Evolutionary conservation across 1,139 yeast species (phyloP), one percentile per base, ranked within the genome.

Genomic region (Magnusiomyces sp.): DNA sequence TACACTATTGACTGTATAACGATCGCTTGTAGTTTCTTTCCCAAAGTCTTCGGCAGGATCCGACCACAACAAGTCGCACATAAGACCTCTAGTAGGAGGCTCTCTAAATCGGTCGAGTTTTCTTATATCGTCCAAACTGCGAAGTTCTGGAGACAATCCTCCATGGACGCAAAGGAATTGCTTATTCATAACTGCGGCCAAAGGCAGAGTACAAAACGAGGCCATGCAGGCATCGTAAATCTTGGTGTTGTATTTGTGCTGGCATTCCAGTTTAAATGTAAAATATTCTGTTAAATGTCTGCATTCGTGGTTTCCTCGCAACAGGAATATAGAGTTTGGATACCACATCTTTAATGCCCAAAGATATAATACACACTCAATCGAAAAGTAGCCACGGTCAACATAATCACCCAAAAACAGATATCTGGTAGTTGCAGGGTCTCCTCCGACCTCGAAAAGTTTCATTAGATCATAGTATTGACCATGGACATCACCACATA

Each of bases 121-220:
- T 37, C 76, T 73, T 45, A 92, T 69, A 63, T 90, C 97, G 50
- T 81, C 82, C 47, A 88, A 72, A 2, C 82, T 71, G 53, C 74
- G 77, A 56, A 90, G 71, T 50, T 88, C 95, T 2, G 96, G 97
- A 13, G 95, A 86, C 20, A 90, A 73, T n/a, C 97, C 97, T 50
- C 97, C 98, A 65, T 90, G 98, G 47, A 90, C 95, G 68, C 98
- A 92, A 65, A 92, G 83, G 60, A 92, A 90, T 67, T 92, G 97
- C 56, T 83, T 82, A 70, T 90, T 90, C 94, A 92, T 86, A 38
- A 92, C 73, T 0, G 97, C 97, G 1, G 95, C 96, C 58, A 92
- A 73, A 1, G 98, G 97, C 55, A 92, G 71, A 1, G 95, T 80
- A 64, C 89, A 88, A 68, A 92, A 92, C 6, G 95, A 84, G 37